These are phyloP conservation scores for Umbelopsis ramanniana DNA, from an alignment of 192 early-diverging fungal genomes.

Conservation along the genomic window DNA sequence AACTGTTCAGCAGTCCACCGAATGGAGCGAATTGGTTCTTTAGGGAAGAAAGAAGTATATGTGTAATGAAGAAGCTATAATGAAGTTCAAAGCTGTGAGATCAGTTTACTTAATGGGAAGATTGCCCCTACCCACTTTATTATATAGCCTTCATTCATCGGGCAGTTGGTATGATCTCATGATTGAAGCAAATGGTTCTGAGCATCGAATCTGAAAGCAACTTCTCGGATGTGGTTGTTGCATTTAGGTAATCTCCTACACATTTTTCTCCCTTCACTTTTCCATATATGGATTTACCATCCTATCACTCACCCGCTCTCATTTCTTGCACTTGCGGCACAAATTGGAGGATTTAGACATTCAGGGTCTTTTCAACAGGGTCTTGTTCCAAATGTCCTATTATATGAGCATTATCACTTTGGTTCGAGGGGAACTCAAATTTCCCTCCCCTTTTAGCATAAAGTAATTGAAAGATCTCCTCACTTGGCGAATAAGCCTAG, in stretches of 20 bases:
- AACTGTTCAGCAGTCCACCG: too few species aligned
- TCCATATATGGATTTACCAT: slow-evolving; percentile 1
- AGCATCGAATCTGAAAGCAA: not conserved
- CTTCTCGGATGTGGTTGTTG: not conserved
- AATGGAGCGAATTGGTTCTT: too few species aligned
- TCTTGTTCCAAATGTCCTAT: not conserved
- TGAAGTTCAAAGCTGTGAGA: not conserved
- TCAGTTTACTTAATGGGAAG: not conserved
- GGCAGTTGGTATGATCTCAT: slow-evolving; percentile 8
- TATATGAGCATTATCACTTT: not conserved
- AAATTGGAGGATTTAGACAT: not conserved
- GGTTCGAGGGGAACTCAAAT: not conserved
- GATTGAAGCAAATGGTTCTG: not conserved
- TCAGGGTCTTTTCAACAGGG: slow-evolving; percentile 3
- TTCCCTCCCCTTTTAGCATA: not conserved
- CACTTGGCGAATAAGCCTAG: not conserved
- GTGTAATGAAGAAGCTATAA: too few species aligned
- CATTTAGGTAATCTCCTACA: not conserved
- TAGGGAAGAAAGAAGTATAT: too few species aligned
- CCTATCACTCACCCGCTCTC: not conserved
- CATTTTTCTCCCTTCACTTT: slow-evolving; percentile 9
- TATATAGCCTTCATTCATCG: not conserved
- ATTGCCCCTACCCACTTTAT: not conserved
- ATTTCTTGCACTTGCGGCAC: not conserved
- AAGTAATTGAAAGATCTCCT: not conserved